Evolutionary conservation across 192 early-diverging fungal species (phyloP), one percentile per base, ranked within the genome.

Genomic region (Powellomyces hirtus): DNA sequence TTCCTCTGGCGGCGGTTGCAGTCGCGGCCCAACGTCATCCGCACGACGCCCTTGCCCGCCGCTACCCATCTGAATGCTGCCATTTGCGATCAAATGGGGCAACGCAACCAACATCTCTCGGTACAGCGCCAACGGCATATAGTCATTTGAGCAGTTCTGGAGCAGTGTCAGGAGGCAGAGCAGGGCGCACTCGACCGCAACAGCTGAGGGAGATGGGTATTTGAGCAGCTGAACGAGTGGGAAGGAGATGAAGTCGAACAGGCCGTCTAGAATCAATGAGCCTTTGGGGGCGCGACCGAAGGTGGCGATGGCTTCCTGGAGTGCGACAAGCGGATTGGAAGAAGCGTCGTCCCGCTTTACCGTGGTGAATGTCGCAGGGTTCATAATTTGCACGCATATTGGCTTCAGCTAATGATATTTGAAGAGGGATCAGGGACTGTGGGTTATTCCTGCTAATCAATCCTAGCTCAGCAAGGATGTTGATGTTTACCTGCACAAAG

Each of bases 81-180:
- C 69, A 6, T 31, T 7, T n/a, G 42, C 31, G 16, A 71, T 63
- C 31, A 71, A 13, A n/a, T 53, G 36, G 13, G 69, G 69, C 20
- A 71, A 29, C 2, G 44, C 38, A 26, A 71, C 69, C 34, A 71
- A 38, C 35, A 71, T 20, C 26, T 71, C 59, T 6, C 69, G 59
- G 38, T 50, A 71, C 35, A 71, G 27, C 29, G n/a, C 33, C 2
- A 63, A n/a, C 6, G 69, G 60, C 37, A 71, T 16, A 5, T 34
- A n/a, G 7, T 53, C 60, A 18, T 29, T n/a, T 26, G 58, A 42
- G 22, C 40, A 44, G 5, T 1, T 29, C 26, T 71, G 24, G n/a
- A 71, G 52, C 16, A 71, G 31, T 20, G 14, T 18, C 4, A 35
- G 26, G 16, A 71, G 4, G 29, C 40, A 62, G 6, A 4, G 3